A percentile compares a stretch with the other conserved stretches of the same genome.
phyloP scores from a whole-genome alignment of 768 basidiomycete genomes.

The Tricholomella constricta region DNA sequence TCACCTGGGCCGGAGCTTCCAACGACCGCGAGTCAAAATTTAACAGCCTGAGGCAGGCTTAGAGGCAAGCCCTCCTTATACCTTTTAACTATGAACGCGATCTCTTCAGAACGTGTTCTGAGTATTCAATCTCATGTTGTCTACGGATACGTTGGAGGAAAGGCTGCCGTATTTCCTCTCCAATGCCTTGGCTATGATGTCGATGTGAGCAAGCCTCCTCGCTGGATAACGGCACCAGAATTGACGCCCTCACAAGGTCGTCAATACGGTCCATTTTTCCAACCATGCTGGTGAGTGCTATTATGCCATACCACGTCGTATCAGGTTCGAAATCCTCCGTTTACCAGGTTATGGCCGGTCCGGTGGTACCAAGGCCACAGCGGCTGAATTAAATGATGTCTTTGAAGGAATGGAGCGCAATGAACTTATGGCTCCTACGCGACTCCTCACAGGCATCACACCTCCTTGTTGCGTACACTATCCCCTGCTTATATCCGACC shows the following conservation, averaged over 20 bases:
- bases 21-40: not conserved
- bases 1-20: not conserved
- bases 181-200: constrained; percentile 94
- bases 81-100: constrained; percentile 7
- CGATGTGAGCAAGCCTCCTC: constrained; percentile 60
- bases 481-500: not conserved
- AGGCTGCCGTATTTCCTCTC: constrained; percentile 75
- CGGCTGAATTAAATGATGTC: constrained; percentile 74
- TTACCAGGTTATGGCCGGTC: constrained; percentile 85
- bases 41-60: constrained; percentile 8
- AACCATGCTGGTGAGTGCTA: constrained; percentile 79
- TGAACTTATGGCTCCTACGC: constrained; percentile 67
- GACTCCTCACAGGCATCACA: constrained; percentile 74
- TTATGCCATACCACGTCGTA: not conserved
- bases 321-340: too few species aligned
- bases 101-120: constrained; percentile 58
- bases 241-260: constrained; percentile 48
- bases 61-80: constrained; percentile 8
- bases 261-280: constrained; percentile 93
- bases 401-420: constrained; percentile 76
- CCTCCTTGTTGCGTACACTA: not conserved
- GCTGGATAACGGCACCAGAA: constrained; percentile 5
- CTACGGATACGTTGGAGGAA: constrained; percentile 91
- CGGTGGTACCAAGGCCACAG: constrained; percentile 78
- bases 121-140: constrained; percentile 94